phyloP scores from a whole-genome alignment of 257 asterid species.

The Solanum acaule region DNA sequence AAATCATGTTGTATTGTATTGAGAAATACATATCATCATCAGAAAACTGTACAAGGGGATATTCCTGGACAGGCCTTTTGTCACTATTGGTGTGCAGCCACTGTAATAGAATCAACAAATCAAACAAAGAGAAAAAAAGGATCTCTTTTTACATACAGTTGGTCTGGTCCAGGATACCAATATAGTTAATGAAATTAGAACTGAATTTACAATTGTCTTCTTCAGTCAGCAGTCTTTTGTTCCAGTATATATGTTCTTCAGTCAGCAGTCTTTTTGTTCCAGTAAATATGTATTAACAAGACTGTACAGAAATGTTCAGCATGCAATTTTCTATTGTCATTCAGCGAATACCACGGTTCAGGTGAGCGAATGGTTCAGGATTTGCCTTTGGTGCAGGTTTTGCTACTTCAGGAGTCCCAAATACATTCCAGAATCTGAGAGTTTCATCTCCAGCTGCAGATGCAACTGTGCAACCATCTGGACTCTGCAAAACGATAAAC shows the following conservation, averaged over 20 bases:
- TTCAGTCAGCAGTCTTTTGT: neutral
- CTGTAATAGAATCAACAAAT: neutral
- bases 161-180: neutral
- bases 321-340: neutral
- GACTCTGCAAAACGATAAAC: constrained; percentile 40
- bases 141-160: neutral
- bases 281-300: neutral
- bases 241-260: neutral
- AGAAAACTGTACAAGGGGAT: neutral
- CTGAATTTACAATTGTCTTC: neutral
- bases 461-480: constrained; percentile 91
- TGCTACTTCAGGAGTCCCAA: constrained; percentile 81
- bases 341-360: constrained; percentile 62
- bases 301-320: neutral
- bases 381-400: constrained; percentile 62
- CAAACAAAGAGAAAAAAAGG: neutral
- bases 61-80: neutral
- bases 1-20: too few relatives aligned
- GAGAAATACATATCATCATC: neutral
- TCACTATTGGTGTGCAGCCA: neutral
- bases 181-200: neutral
- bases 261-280: neutral
- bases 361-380: constrained; percentile 78
- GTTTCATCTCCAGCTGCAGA: constrained; percentile 97
- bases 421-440: constrained; percentile 85